Evolutionary conservation across 306 rosid species (phyloP), one percentile per base, ranked within the genome.

Genomic region (Sindora glabra): DNA sequence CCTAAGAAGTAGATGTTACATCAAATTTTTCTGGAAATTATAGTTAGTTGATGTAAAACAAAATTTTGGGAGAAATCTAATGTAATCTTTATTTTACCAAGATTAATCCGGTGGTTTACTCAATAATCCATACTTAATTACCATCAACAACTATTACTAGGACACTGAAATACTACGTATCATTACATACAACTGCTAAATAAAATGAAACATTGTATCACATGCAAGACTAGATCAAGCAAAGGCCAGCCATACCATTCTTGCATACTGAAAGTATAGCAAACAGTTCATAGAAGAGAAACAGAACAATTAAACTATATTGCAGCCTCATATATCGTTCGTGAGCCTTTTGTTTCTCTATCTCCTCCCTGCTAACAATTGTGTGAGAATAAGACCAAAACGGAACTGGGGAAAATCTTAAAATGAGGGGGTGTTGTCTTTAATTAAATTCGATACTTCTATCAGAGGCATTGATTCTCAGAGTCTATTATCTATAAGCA

Each of bases 331-430:
- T 85, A 48, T 74, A 77, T 44, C 89, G 66, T 54, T 85, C 94
- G 51, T 77, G 94, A 42, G 89, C 78, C 51, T 64, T 81, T 67
- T 85, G 86, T 52, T 81, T 85, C 71, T 85, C 89, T 40, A 81
- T 32, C 67, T 79, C 94, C 59, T 85, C 94, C 53, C 89, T 85
- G 77, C 62, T 62, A 47, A 54, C 12, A 47, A 58, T 56, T n/a
- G 62, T 12, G 48, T 14, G 13, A 59, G 65, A 42, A 42, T 27
- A 26, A 42, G 65, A 17, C 65, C 38, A 27, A 42, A 42, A 1
- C 6, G 10, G 8, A 14, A 5, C 1, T 5, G 27, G 27, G 38
- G 15, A 14, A 33, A 10, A 26, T 8, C 25, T 29, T 26, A 19
- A 61, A 30, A 15, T 10, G 33, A n/a, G 33, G 26, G 37, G 9